Percentiles rank a stretch among this genome's conserved stretches.
These are phyloP conservation scores for Globisporangium nunn DNA, from an alignment of 352 stramenopile species.

Conservation along the genomic window DNA sequence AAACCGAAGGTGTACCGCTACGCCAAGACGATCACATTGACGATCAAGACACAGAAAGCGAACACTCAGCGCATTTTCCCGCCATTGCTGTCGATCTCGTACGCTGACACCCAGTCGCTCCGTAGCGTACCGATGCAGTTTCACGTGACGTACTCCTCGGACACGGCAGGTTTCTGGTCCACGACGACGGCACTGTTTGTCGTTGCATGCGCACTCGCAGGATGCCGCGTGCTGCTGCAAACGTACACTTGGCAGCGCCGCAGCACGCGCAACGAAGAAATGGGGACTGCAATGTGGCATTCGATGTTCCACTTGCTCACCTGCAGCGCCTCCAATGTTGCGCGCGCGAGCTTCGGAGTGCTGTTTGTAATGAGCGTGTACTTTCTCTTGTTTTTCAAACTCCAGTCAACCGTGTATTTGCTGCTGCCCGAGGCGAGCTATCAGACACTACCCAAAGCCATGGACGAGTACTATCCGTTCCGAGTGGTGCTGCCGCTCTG, in stretches of 20 bases:
- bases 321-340: constrained; percentile 33
- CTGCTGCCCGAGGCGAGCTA: constrained; percentile 74
- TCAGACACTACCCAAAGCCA: constrained; percentile 31
- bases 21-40: constrained; percentile 60
- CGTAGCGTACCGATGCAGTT: constrained; percentile 37
- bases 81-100: constrained; percentile 73
- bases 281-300: constrained; percentile 40
- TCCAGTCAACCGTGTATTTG: constrained; percentile 84
- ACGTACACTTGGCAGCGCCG: constrained; percentile 86
- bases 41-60: constrained; percentile 41
- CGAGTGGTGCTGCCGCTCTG: constrained; percentile 69
- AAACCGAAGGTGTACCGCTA: constrained; percentile 62
- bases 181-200: constrained; percentile 69
- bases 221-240: constrained; percentile 53
- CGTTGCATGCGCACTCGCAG: constrained; percentile 45
- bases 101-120: constrained; percentile 45
- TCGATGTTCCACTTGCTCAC: constrained; percentile 34
- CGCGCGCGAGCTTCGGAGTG: constrained; percentile 39
- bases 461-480: constrained; percentile 87
- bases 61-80: constrained; percentile 50
- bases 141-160: constrained; percentile 84
- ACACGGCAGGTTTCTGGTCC: constrained; percentile 73
- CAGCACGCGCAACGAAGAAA: constrained; percentile 61
- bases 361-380: constrained; percentile 81
- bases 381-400: constrained; percentile 93